A percentile compares a stretch with the other conserved stretches of the same genome.
phyloP scores from a whole-genome alignment of 495 filamentous ascomycete genomes.

The Aspergillus coremiiformis region DNA sequence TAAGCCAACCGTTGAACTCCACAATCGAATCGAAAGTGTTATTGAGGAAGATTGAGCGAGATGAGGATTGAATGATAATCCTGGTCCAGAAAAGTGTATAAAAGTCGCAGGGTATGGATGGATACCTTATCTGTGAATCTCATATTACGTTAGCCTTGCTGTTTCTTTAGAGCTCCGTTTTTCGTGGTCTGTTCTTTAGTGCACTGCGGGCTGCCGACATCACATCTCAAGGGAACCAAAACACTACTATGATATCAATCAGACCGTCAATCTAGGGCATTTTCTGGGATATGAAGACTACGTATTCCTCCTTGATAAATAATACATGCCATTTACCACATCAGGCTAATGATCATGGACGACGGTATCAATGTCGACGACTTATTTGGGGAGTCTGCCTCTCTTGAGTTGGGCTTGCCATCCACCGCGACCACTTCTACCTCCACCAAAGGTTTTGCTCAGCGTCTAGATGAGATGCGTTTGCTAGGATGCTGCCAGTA shows the following conservation, averaged over 20 bases:
- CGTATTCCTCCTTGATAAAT: neutral
- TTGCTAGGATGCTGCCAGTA: constrained; percentile 77
- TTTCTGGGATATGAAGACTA: neutral
- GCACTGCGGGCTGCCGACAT: neutral
- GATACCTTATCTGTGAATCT: neutral
- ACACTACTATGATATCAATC: neutral
- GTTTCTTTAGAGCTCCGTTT: neutral
- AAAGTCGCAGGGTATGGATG: neutral
- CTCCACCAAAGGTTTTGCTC: constrained; percentile 57
- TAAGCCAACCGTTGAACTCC: constrained; percentile 12
- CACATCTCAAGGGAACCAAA: neutral
- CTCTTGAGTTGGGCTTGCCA: constrained; percentile 44
- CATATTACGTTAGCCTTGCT: neutral
- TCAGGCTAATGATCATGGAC: constrained; percentile 55
- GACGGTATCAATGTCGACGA: constrained; percentile 63
- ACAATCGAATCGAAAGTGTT: constrained; percentile 1
- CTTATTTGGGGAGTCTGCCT: constrained; percentile 65
- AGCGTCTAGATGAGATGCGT: constrained; percentile 73
- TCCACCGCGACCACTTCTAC: constrained; percentile 43
- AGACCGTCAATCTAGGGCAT: neutral
- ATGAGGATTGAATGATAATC: neutral
- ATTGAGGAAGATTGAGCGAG: neutral
- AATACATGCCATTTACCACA: neutral
- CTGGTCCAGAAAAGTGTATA: neutral
- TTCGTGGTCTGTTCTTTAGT: neutral